These are phyloP conservation scores for Oryza glumipatula DNA, from an alignment of 176 grass and related monocot species.

Conservation along the genomic window DNA sequence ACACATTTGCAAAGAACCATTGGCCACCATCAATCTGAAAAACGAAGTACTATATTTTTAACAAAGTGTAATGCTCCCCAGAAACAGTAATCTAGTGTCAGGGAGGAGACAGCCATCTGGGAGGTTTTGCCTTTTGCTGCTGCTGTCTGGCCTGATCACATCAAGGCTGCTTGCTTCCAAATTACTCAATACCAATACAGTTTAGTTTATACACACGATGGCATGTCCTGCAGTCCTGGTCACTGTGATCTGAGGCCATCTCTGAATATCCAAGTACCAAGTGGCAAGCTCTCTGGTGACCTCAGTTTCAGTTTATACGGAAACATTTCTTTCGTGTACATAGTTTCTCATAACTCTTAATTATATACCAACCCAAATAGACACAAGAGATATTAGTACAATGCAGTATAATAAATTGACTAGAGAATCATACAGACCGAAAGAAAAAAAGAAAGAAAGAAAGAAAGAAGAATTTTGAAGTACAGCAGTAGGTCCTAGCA, in stretches of 20 bases:
- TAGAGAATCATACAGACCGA: not conserved
- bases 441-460: not conserved
- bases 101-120: not conserved
- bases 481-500: not conserved
- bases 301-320: not conserved
- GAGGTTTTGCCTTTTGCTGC: conserved; percentile 16
- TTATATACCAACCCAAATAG: not conserved
- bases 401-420: not conserved
- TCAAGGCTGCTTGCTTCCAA: conserved; percentile 17
- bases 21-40: not conserved
- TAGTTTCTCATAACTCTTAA: not conserved
- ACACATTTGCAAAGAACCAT: not conserved
- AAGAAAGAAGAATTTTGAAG: not conserved
- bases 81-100: not conserved
- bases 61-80: not conserved
- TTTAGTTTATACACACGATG: not conserved
- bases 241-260: conserved; percentile 16
- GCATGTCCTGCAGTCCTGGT: not conserved
- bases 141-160: conserved; percentile 9
- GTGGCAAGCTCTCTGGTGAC: not conserved
- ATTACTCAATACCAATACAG: conserved; percentile 3
- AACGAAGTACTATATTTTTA: not conserved
- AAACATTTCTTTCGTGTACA: not conserved
- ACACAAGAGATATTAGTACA: not conserved
- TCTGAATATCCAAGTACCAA: conserved; percentile 17